phyloP scores from a whole-genome alignment of 495 filamentous ascomycete species.

The Xylaria grammica region DNA sequence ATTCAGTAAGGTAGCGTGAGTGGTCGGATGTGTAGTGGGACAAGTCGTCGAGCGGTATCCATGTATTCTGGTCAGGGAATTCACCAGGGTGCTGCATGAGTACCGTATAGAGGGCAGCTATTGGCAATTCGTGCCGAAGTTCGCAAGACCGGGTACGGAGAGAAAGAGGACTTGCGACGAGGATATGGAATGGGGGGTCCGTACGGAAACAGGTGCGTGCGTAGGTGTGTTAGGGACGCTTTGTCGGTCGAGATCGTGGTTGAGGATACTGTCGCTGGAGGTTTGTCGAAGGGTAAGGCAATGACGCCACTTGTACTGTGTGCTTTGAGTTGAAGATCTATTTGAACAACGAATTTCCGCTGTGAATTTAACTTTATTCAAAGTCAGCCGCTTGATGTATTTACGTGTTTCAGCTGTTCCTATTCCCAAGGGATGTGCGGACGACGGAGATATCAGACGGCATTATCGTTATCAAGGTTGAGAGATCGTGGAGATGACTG shows the following conservation, averaged over 20 bases:
- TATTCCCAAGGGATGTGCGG: too few species aligned
- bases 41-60: slow-evolving; percentile 18
- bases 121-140: background rate
- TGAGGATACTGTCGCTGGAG: too few species aligned
- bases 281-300: background rate
- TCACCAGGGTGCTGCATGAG: slow-evolving; percentile 8
- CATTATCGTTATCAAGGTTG: background rate
- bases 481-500: background rate
- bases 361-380: too few species aligned
- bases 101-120: background rate
- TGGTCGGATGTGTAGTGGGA: background rate
- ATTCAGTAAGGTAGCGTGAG: background rate
- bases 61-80: slow-evolving; percentile 12
- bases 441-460: too few species aligned
- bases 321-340: too few species aligned
- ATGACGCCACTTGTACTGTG: too few species aligned
- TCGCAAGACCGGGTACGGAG: background rate
- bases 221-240: background rate
- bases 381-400: too few species aligned
- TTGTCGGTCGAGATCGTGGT: background rate
- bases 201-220: background rate
- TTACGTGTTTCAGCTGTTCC: too few species aligned
- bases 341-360: too few species aligned
- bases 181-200: too few species aligned
- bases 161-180: too few species aligned